These are phyloP conservation scores for Dryas alaskensis DNA, from an alignment of 306 rosid species.

Conservation along the genomic window DNA sequence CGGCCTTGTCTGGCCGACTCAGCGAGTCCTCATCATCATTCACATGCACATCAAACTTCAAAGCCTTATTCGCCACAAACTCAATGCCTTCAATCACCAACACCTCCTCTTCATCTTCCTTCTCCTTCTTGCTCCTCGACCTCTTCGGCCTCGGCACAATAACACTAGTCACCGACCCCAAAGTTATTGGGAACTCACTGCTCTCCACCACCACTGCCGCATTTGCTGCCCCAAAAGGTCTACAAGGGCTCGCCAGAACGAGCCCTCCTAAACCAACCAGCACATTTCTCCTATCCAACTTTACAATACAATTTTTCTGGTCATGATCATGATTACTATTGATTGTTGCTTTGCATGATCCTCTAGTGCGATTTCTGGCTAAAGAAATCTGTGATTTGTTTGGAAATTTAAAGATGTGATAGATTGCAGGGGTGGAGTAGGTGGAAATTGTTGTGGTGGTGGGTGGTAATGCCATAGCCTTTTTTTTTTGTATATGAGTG, in stretches of 20 bases:
- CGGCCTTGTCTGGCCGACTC: conserved; percentile 30
- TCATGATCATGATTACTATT: not conserved
- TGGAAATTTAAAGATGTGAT: not conserved
- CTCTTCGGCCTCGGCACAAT: conserved; percentile 25
- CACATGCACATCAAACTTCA: conserved; percentile 59
- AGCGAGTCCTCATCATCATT: conserved; percentile 46
- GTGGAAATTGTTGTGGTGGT: not conserved
- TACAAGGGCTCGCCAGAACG: conserved; percentile 32
- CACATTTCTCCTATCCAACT: conserved; percentile 34
- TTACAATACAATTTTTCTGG: not conserved
- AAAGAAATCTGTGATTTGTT: not conserved
- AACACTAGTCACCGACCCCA: conserved; percentile 12
- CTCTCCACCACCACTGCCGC: not conserved
- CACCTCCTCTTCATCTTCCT: conserved; percentile 52
- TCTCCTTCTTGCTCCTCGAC: conserved; percentile 49
- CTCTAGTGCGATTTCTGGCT: not conserved
- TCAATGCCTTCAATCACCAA: conserved; percentile 43
- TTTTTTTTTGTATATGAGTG: not conserved
- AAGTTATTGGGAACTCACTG: not conserved
- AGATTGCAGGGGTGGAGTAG: not conserved
- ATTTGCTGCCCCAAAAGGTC: not conserved
- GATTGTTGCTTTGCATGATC: conserved; percentile 7
- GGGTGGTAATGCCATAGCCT: not conserved
- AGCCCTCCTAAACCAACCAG: conserved; percentile 58
- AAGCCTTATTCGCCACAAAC: conserved; percentile 1